Evolutionary conservation across 2,329 filamentous ascomycete genomes (phyloP).

Genomic region (Zasmidium citrigriseum): DNA sequence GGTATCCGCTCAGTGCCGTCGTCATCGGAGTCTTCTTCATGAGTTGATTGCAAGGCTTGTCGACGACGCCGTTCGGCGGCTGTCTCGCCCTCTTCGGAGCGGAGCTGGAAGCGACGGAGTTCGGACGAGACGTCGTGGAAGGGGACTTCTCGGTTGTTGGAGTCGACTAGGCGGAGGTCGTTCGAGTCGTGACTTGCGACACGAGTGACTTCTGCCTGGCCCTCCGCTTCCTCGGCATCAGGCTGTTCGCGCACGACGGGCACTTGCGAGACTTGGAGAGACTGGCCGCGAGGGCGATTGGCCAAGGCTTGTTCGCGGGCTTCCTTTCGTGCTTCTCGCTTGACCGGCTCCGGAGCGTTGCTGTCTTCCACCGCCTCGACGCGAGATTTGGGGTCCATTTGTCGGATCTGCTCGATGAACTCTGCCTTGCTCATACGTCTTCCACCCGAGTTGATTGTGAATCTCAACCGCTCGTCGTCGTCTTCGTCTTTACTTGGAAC

Average conservation of each 20-base stretch:
- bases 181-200: slow-evolving; percentile 44
- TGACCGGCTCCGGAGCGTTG: slow-evolving; percentile 50
- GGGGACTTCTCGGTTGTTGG: slow-evolving; percentile 47
- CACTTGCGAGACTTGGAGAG: slow-evolving; percentile 14
- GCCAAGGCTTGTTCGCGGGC: slow-evolving; percentile 35
- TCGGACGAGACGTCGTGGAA: slow-evolving; percentile 47
- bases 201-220: slow-evolving; percentile 32
- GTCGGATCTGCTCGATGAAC: slow-evolving; percentile 73
- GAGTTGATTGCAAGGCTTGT: slow-evolving; percentile 32
- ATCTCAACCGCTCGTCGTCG: slow-evolving; percentile 72
- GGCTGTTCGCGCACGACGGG: slow-evolving; percentile 26
- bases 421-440: slow-evolving; percentile 77
- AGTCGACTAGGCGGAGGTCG: slow-evolving; percentile 47
- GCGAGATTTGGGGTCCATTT: slow-evolving; percentile 67
- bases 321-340: slow-evolving; percentile 48
- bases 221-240: slow-evolving; percentile 15
- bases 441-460: slow-evolving; percentile 73
- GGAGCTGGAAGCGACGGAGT: slow-evolving; percentile 19
- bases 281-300: neutral
- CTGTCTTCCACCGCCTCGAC: slow-evolving; percentile 51
- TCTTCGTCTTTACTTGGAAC: slow-evolving; percentile 44
- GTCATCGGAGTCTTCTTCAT: slow-evolving; percentile 38
- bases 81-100: slow-evolving; percentile 30
- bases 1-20: slow-evolving; percentile 42
- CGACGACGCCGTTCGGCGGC: slow-evolving; percentile 48